phyloP scores from a whole-genome alignment of 305 asterid species.

The Ruellia speciosa region DNA sequence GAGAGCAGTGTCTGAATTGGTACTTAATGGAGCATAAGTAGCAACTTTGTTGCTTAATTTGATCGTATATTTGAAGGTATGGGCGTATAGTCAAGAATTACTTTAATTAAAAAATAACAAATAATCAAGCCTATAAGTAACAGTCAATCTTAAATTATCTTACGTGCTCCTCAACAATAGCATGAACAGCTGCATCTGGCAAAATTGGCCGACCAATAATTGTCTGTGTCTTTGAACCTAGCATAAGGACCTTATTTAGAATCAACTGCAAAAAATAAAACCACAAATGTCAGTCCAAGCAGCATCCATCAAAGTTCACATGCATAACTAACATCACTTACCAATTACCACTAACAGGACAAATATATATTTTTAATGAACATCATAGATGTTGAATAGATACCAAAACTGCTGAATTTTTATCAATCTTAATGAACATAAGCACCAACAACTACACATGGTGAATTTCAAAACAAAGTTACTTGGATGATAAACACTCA shows the following conservation, averaged over 20 bases:
- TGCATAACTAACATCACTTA: constrained; percentile 10
- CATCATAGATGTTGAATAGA: constrained; percentile 2
- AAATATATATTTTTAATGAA: not conserved
- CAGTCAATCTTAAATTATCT: constrained; percentile 26
- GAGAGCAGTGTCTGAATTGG: constrained; percentile 1
- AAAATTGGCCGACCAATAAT: constrained; percentile 85
- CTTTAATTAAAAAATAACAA: not conserved
- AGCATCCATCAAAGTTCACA: constrained; percentile 9
- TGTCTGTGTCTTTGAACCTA: constrained; percentile 70
- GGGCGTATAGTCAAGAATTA: constrained; percentile 6
- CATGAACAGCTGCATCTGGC: constrained; percentile 90
- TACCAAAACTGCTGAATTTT: not conserved
- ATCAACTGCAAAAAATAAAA: constrained; percentile 50
- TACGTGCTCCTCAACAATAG: constrained; percentile 98
- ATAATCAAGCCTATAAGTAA: constrained; percentile 5
- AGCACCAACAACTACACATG: constrained; percentile 6
- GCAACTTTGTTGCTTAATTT: constrained; percentile 4
- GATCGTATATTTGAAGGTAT: constrained; percentile 5
- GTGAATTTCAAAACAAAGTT: constrained; percentile 6
- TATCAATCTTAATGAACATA: constrained; percentile 9
- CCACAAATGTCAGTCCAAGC: constrained; percentile 17
- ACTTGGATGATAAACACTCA: constrained; percentile 1
- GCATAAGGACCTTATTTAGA: constrained; percentile 77
- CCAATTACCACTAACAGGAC: not conserved
- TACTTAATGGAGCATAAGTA: constrained; percentile 8